Percentiles rank a stretch among this genome's conserved stretches.
Conservation (phyloP, 2,329 filamentous ascomycete genomes). For the Fusarium irregulare region DNA sequence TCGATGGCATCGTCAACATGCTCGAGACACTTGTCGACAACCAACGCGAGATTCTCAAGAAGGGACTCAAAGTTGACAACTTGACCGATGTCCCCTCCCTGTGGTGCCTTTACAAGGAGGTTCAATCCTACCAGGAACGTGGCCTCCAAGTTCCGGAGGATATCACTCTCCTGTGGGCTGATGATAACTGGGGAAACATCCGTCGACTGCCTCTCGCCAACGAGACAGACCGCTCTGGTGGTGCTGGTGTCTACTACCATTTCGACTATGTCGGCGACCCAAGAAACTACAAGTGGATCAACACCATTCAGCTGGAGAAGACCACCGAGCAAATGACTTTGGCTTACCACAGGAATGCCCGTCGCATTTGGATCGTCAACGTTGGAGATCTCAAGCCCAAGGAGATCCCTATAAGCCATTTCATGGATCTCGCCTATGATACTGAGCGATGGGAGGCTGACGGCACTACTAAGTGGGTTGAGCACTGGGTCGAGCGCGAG, state of each 20-base stretch:
- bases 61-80: slow-evolving; percentile 15
- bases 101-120: slow-evolving; percentile 75
- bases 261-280: slow-evolving; percentile 73
- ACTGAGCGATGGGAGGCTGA: slow-evolving; percentile 51
- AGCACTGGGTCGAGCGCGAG: slow-evolving; percentile 61
- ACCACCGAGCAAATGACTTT: slow-evolving; percentile 57
- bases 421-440: slow-evolving; percentile 68
- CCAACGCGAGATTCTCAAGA: slow-evolving; percentile 53
- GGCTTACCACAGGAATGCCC: slow-evolving; percentile 61
- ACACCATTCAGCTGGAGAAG: slow-evolving; percentile 51
- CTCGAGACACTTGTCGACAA: slow-evolving; percentile 38
- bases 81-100: slow-evolving; percentile 56
- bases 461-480: slow-evolving; percentile 55
- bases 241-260: slow-evolving; percentile 69
- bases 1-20: slow-evolving; percentile 57
- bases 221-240: slow-evolving; percentile 65
- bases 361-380: slow-evolving; percentile 71
- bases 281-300: slow-evolving; percentile 71
- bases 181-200: slow-evolving; percentile 73
- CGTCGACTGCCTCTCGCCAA: slow-evolving; percentile 66
- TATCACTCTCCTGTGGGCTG: slow-evolving; percentile 71
- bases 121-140: slow-evolving; percentile 69
- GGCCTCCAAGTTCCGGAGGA: slow-evolving; percentile 71
- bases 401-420: slow-evolving; percentile 66
- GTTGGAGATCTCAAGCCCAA: slow-evolving; percentile 71